Percentiles rank a stretch among this genome's conserved stretches.
phyloP scores from a whole-genome alignment of 352 stramenopile species.

The Phytophthora hibernalis region DNA sequence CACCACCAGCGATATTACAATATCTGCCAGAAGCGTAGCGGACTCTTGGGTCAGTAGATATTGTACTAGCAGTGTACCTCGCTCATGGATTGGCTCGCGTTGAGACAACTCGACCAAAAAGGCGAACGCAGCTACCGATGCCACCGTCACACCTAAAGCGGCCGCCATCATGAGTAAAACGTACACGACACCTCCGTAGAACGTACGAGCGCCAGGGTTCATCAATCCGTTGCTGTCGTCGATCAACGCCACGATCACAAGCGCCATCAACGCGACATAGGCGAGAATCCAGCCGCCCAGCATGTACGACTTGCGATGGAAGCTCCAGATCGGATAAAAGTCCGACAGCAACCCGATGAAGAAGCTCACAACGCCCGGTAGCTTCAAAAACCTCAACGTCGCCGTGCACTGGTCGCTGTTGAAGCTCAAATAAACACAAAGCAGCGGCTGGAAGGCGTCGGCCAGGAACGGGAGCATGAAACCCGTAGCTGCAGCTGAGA shows the following conservation, averaged over 20 bases:
- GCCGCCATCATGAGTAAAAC: slow-evolving; percentile 75
- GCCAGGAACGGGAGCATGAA: slow-evolving; percentile 77
- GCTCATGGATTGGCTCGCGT: slow-evolving; percentile 77
- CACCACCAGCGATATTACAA: slow-evolving; percentile 53
- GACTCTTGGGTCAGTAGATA: slow-evolving; percentile 68
- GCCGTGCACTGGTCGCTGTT: slow-evolving; percentile 54
- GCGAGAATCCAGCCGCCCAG: slow-evolving; percentile 73
- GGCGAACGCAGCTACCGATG: slow-evolving; percentile 63
- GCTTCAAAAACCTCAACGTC: slow-evolving; percentile 58
- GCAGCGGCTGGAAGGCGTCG: slow-evolving; percentile 66
- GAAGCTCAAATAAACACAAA: slow-evolving; percentile 66
- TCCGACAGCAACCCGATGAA: slow-evolving; percentile 83
- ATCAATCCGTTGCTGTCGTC: slow-evolving; percentile 52
- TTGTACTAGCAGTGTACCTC: slow-evolving; percentile 67
- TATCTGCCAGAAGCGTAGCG: slow-evolving; percentile 50
- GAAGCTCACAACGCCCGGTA: slow-evolving; percentile 70
- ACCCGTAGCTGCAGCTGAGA: slow-evolving; percentile 59
- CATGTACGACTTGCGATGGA: slow-evolving; percentile 85
- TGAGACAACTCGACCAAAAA: slow-evolving; percentile 84
- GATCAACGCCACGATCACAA: slow-evolving; percentile 66
- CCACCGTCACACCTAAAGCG: slow-evolving; percentile 67
- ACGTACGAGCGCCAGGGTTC: slow-evolving; percentile 53
- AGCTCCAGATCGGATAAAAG: slow-evolving; percentile 78
- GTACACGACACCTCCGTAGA: slow-evolving; percentile 70
- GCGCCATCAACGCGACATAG: slow-evolving; percentile 73